A percentile compares a stretch with the other conserved stretches of the same genome.
Conservation (phyloP, 495 filamentous ascomycete genomes). For the Thozetella sp. region DNA sequence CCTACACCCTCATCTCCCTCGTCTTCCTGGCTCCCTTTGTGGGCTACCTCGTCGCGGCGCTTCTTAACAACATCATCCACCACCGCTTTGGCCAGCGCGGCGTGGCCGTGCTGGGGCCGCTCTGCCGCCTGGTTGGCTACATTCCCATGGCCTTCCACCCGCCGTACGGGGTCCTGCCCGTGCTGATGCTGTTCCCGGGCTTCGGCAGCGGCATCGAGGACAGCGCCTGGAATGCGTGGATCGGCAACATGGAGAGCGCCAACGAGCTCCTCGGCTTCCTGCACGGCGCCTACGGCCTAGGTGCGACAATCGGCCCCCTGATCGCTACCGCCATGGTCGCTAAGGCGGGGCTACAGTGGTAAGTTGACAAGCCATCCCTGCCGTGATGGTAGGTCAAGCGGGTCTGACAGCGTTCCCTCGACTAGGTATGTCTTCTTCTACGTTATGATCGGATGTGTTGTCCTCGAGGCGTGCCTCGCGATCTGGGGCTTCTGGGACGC, state of each 20-base stretch:
- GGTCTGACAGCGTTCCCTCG: neutral
- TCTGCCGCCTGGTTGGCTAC: constrained; percentile 68
- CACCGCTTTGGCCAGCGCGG: constrained; percentile 70
- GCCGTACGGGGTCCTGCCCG: constrained; percentile 74
- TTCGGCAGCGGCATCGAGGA: constrained; percentile 73
- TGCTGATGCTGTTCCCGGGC: constrained; percentile 71
- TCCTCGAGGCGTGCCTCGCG: constrained; percentile 57
- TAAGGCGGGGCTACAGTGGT: constrained; percentile 56
- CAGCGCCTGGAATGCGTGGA: constrained; percentile 80
- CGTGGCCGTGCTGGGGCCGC: constrained; percentile 66
- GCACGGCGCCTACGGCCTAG: constrained; percentile 77
- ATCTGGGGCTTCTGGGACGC: constrained; percentile 67
- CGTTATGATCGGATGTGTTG: constrained; percentile 64
- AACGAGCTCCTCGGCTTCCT: constrained; percentile 72
- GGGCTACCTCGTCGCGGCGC: constrained; percentile 79
- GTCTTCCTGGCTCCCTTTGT: constrained; percentile 82
- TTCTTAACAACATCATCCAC: constrained; percentile 64
- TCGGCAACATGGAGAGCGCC: constrained; percentile 71
- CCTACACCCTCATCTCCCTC: constrained; percentile 76
- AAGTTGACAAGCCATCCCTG: too few relatives aligned
- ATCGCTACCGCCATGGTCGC: constrained; percentile 76
- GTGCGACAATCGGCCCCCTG: constrained; percentile 74
- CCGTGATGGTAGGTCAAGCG: too few relatives aligned
- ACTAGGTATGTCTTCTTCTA: constrained; percentile 63
- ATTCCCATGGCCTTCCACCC: constrained; percentile 70